Evolutionary conservation across 805 yeast species (phyloP).

Genomic region (Pichia rugopelliculosa): DNA sequence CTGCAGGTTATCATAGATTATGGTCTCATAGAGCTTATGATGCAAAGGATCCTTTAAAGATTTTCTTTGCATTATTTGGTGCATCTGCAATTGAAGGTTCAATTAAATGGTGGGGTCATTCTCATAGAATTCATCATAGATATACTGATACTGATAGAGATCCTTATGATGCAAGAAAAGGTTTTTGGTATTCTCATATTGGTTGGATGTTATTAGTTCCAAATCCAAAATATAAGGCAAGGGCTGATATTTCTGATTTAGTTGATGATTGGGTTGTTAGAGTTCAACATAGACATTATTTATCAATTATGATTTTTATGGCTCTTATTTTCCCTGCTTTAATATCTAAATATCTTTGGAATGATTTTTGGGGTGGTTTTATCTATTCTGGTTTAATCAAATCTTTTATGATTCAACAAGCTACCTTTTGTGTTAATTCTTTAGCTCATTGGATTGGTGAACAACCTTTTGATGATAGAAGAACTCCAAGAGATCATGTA

Average conservation of each 20-base stretch:
- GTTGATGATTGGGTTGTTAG: conserved; percentile 72
- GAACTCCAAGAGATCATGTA: conserved; percentile 81
- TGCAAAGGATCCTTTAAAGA: conserved; percentile 51
- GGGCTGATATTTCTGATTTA: conserved; percentile 77
- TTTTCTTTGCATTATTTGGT: conserved; percentile 69
- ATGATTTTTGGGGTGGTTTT: conserved; percentile 66
- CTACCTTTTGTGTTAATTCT: conserved; percentile 80
- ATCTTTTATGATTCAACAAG: conserved; percentile 70
- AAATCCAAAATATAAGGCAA: conserved; percentile 73
- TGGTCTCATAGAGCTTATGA: conserved; percentile 72
- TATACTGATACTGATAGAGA: conserved; percentile 78
- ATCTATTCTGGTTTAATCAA: conserved; percentile 69
- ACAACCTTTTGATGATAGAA: conserved; percentile 81
- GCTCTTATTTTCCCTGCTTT: conserved; percentile 58
- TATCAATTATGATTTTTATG: conserved; percentile 50
- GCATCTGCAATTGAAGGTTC: conserved; percentile 82
- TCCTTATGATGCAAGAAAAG: conserved; percentile 80
- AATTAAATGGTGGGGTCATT: conserved; percentile 84
- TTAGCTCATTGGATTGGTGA: conserved; percentile 82
- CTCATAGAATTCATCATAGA: conserved; percentile 81
- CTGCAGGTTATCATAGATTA: conserved; percentile 79
- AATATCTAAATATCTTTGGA: conserved; percentile 46
- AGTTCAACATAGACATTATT: conserved; percentile 75
- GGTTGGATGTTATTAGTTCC: conserved; percentile 83
- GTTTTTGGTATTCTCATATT: conserved; percentile 78